Evolutionary conservation across 495 filamentous ascomycete species (phyloP), one percentile per base, ranked within the genome.

Genomic region (Lophiostoma macrostomum): DNA sequence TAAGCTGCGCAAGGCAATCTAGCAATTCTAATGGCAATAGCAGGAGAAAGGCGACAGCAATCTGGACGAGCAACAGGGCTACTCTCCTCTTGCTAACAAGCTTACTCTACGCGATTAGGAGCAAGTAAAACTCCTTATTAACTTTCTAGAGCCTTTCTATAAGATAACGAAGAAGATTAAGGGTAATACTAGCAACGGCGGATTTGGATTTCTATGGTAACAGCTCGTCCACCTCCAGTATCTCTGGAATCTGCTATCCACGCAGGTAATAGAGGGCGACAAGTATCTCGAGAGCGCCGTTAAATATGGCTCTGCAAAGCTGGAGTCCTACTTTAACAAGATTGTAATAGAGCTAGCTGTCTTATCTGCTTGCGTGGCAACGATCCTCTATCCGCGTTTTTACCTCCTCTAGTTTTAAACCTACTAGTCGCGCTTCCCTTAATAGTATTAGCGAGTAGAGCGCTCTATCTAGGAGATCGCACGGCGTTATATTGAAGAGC

Each of bases 131-230:
- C 16, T 5, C 8, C 22, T 42, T 23, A 14, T 27, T n/a, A 24
- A 42, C 39, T 42, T 42, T 14, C 39, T 42, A 5, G 4, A 42
- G 22, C 10, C 14, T 23, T 23, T 42, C 22, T 42, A 42, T 42
- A 5, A 42, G 39, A 42, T 42, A 24, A 42, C 39, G 8, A 42
- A 42, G 14, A 19, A 22, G 5, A 16, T 42, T 20, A 19, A 42
- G 27, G 39, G 10, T n/a, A 23, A 19, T 19, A 10, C 20, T n/a
- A 23, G 39, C 6, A 42, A n/a, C 22, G 7, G 16, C 7, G 8
- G 39, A 4, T 42, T 5, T 42, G 27, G 39, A 20, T 42, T 6
- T 42, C 36, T 39, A 8, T 39, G 19, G 36, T 18, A 39, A 39
- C 10, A 12, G 11, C 4, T 42, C 14, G 14, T 42, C 6, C 8